Base-by-base conservation (phyloP, 805 yeast genomes). In the Wickerhamiella kazuoi region DNA sequence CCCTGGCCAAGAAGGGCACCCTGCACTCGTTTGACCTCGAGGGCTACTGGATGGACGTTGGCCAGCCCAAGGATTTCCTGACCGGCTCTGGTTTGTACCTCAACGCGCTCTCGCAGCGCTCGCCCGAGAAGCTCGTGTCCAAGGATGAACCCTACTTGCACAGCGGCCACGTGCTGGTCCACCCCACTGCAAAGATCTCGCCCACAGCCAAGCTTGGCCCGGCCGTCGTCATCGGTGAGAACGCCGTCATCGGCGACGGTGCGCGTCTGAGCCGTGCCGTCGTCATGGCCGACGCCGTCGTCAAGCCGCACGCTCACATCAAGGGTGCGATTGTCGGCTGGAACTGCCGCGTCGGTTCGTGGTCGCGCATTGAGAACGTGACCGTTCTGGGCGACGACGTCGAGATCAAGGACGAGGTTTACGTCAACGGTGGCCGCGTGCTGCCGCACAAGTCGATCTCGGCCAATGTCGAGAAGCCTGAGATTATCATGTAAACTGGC, bases 41-140 rank as follows among this genome's bases (percentile, higher is more conserved):
- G 71, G 97, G 98, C 50, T 90, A 76, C 81, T 90, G 99, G 99
- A 90, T 90, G 98, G 99, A 90, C 65, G 96, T 90, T 52, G 99
- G 99, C 65, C 99, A 90, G 72, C 99, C 99, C 73, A 90, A 87
- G 75, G 99, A 90, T 67, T 90, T 84, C 77, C 67, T 90, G 50
- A 76, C 94, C 44, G 99, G 99, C 64, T 82, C 96, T 55, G 76
- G 84, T 53, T 69, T 87, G 49, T 90, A 86, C 72, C 72, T 90
- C 63, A 71, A 79, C 61, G 78, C 97, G 41, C 67, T 84, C 58
- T 63, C 87, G 54, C 79, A 79, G 74, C 82, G 77, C 66, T 59
- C 66, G 51, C 80, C 95, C 47, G 71, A 71, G 53, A 59, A 66
- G 50, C 74, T 86, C 59, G 72, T 76, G 45, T 57, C 72, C 37